These are phyloP conservation scores for Penicillium goetzii DNA, from an alignment of 495 filamentous ascomycete genomes.

Conservation along the genomic window DNA sequence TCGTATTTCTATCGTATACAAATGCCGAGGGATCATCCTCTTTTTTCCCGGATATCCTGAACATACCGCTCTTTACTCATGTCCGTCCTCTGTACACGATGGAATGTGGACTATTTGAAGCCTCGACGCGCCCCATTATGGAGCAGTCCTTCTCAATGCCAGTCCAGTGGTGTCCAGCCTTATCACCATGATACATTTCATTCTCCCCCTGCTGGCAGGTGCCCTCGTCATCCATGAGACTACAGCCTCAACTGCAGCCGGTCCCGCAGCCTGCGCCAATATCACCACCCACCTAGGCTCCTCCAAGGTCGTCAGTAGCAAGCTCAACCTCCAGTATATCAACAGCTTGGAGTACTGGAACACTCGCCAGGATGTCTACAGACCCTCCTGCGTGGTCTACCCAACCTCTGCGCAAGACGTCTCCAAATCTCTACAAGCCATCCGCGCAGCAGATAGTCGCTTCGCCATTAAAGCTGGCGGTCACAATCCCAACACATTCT, in stretches of 20 bases:
- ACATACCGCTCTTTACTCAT: not conserved
- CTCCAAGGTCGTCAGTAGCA: conserved; percentile 25
- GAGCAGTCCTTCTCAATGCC: not conserved
- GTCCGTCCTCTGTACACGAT: not conserved
- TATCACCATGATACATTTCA: conserved; percentile 15
- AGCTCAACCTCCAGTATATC: conserved; percentile 24
- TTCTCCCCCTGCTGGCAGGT: conserved; percentile 14
- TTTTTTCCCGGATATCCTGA: conserved; percentile 5
- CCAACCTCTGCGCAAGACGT: conserved; percentile 34
- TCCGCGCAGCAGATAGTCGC: conserved; percentile 32
- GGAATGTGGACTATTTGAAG: conserved; percentile 11
- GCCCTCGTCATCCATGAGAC: conserved; percentile 13
- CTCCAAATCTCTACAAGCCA: conserved; percentile 30
- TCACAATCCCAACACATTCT: conserved; percentile 47
- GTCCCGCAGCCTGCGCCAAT: conserved; percentile 29
- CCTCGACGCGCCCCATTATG: not conserved
- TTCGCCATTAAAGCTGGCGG: conserved; percentile 54
- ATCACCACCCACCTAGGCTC: conserved; percentile 29
- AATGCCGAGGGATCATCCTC: conserved; percentile 15
- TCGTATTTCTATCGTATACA: conserved; percentile 25
- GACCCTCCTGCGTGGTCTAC: conserved; percentile 39
- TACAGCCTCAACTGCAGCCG: conserved; percentile 13
- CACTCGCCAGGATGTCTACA: conserved; percentile 39
- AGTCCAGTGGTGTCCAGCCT: not conserved
- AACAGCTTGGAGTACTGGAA: conserved; percentile 50